These are phyloP conservation scores for Chalciporus sphaerocephalus DNA, from an alignment of 768 basidiomycete genomes.

Conservation along the genomic window DNA sequence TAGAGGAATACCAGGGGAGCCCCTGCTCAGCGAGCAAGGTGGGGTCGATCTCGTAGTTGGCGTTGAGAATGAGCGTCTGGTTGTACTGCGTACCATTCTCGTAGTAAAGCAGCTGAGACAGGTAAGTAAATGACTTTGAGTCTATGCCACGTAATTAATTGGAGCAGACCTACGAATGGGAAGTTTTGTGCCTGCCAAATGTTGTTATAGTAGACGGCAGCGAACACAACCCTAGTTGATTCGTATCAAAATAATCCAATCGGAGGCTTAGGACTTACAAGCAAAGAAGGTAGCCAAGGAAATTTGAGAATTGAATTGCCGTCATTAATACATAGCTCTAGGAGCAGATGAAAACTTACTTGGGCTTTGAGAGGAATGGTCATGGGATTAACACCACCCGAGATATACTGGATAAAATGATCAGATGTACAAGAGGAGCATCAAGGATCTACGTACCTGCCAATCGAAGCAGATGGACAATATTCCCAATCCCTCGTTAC, in stretches of 20 bases:
- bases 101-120: slow-evolving; percentile 50
- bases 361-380: slow-evolving; percentile 55
- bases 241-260: background rate
- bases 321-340: background rate
- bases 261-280: slow-evolving; percentile 34
- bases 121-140: slow-evolving; percentile 15
- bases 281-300: slow-evolving; percentile 51
- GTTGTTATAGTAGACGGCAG: slow-evolving; percentile 42
- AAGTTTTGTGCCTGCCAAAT: slow-evolving; percentile 56
- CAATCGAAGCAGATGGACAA: slow-evolving; percentile 58
- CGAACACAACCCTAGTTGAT: slow-evolving; percentile 34
- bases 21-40: slow-evolving; percentile 43
- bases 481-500: slow-evolving; percentile 65
- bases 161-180: slow-evolving; percentile 48
- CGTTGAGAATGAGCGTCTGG: slow-evolving; percentile 50
- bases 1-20: slow-evolving; percentile 28
- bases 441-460: slow-evolving; percentile 29
- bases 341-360: slow-evolving; percentile 9
- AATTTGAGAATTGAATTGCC: slow-evolving; percentile 36
- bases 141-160: background rate
- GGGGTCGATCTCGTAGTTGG: slow-evolving; percentile 47
- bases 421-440: background rate
- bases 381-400: slow-evolving; percentile 42
- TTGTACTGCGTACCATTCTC: slow-evolving; percentile 51
- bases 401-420: slow-evolving; percentile 20